These are phyloP conservation scores for Cladosporium phlei DNA, from an alignment of 2,329 filamentous ascomycete genomes.

Conservation along the genomic window DNA sequence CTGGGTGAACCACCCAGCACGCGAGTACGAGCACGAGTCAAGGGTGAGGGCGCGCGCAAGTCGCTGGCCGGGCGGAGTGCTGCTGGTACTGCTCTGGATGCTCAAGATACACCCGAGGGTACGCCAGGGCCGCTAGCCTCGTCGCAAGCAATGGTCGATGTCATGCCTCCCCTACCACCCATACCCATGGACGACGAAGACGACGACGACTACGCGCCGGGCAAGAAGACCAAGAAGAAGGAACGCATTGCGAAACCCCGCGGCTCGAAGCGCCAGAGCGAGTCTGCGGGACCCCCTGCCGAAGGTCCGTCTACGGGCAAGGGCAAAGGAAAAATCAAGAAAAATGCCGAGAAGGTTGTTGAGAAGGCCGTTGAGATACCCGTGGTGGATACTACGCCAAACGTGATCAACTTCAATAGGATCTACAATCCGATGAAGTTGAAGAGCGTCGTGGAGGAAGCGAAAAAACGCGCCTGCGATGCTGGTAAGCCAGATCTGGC, in stretches of 20 bases:
- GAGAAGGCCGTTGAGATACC: neutral
- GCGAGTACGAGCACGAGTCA: slow-evolving; percentile 55
- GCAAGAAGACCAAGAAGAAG: slow-evolving; percentile 33
- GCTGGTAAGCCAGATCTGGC: slow-evolving; percentile 35
- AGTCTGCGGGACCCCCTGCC: slow-evolving; percentile 5
- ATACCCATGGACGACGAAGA: slow-evolving; percentile 40
- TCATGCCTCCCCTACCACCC: slow-evolving; percentile 29
- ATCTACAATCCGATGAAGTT: slow-evolving; percentile 25
- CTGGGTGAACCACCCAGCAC: slow-evolving; percentile 66
- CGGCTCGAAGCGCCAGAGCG: slow-evolving; percentile 19
- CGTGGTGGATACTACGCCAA: neutral
- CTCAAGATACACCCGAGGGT: slow-evolving; percentile 43
- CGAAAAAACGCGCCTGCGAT: slow-evolving; percentile 37
- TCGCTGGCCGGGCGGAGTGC: slow-evolving; percentile 40
- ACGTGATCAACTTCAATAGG: neutral
- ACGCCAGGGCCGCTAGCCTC: slow-evolving; percentile 33
- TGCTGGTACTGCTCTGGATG: slow-evolving; percentile 36
- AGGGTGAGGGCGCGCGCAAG: slow-evolving; percentile 40
- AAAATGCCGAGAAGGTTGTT: neutral
- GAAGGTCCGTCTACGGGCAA: slow-evolving; percentile 4
- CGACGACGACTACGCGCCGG: slow-evolving; percentile 42
- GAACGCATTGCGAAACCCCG: slow-evolving; percentile 21
- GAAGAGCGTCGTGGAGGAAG: slow-evolving; percentile 37
- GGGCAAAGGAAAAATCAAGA: neutral
- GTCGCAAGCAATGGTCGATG: slow-evolving; percentile 34